Evolutionary conservation across 1,284 basidiomycete species (phyloP).

Genomic region (Trichosporon sp.): DNA sequence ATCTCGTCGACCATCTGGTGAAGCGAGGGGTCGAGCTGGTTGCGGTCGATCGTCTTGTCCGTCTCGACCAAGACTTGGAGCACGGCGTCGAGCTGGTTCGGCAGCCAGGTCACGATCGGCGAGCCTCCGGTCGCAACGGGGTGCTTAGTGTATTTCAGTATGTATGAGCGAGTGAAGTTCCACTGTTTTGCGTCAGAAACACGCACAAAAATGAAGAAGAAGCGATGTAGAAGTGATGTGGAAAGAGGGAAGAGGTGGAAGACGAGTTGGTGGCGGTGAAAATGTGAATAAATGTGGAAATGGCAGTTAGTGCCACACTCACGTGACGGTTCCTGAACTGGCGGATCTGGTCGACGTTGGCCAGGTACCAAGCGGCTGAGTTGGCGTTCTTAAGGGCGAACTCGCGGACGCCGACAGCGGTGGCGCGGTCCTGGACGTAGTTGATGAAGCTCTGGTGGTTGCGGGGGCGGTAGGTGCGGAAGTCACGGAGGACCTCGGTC

Average conservation of each 20-base stretch:
- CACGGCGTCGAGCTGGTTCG: conserved; percentile 21
- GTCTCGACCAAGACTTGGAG: conserved; percentile 13
- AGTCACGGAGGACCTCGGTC: conserved; percentile 22
- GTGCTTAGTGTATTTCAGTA: conserved; percentile 13
- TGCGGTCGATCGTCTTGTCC: conserved; percentile 12
- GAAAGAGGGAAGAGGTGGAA: not conserved
- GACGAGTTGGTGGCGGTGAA: not conserved
- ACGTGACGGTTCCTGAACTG: conserved; percentile 21
- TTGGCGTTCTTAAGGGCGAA: conserved; percentile 15
- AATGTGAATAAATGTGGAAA: not conserved
- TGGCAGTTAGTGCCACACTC: not conserved
- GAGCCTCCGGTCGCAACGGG: conserved; percentile 19
- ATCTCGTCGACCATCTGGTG: conserved; percentile 19
- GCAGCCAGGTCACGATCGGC: conserved; percentile 19
- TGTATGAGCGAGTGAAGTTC: conserved; percentile 15
- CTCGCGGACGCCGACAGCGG: conserved; percentile 15
- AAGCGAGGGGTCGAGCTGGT: conserved; percentile 11
- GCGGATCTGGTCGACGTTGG: conserved; percentile 23
- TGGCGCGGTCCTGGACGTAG: conserved; percentile 18
- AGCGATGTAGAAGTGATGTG: not conserved
- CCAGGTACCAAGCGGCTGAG: conserved; percentile 16
- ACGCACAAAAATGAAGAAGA: not conserved
- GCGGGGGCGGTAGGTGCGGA: conserved; percentile 20
- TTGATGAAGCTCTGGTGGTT: conserved; percentile 21
- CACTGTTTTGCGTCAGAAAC: not conserved